Evolutionary conservation across 148 eudicot species (phyloP).

Genomic region (Cornus suecica): DNA sequence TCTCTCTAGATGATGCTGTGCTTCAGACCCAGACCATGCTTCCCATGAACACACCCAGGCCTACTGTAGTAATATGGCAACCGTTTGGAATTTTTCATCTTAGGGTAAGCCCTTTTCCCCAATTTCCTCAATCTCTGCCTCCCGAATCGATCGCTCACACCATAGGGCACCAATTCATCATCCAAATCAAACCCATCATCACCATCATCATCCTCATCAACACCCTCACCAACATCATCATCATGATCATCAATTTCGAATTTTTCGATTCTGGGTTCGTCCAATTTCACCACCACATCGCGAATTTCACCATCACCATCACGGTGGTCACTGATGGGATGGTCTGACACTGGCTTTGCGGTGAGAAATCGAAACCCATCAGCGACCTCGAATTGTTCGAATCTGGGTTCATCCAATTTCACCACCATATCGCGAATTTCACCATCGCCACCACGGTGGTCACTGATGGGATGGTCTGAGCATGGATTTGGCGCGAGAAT

Average conservation of each 20-base stretch:
- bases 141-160: constrained; percentile 35
- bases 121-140: constrained; percentile 63
- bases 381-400: not conserved
- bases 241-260: not conserved
- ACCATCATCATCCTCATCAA: constrained; percentile 25
- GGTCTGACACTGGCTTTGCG: not conserved
- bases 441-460: not conserved
- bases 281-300: constrained; percentile 2
- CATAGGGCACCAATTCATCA: constrained; percentile 70
- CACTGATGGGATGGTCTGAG: not conserved
- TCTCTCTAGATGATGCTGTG: constrained; percentile 8
- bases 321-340: not conserved
- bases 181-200: constrained; percentile 44
- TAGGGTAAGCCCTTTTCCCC: constrained; percentile 58
- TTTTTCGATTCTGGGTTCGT: not conserved
- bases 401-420: not conserved
- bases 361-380: constrained; percentile 8
- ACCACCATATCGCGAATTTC: not conserved
- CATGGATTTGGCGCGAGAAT: constrained; percentile 2
- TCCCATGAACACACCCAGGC: constrained; percentile 52
- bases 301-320: too few species aligned
- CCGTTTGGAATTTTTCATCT: constrained; percentile 47
- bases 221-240: constrained; percentile 13
- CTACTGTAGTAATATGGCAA: constrained; percentile 34
- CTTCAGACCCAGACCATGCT: constrained; percentile 44